Percentiles rank a stretch among this genome's conserved stretches.
Evolutionary conservation across 129 eudicot species (phyloP).

Genomic region (Cynara cardunculus): DNA sequence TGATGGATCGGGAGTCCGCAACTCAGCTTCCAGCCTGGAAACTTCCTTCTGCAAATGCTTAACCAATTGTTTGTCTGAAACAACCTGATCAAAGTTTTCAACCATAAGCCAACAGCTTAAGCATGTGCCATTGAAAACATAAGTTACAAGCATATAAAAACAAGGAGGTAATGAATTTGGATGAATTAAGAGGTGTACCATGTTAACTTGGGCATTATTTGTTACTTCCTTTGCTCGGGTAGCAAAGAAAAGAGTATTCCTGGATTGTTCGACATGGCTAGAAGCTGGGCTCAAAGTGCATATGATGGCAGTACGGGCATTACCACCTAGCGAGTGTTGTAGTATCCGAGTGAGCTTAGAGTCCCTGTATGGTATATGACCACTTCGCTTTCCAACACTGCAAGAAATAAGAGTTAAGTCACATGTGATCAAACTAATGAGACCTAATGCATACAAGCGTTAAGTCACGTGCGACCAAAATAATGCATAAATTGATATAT

Average conservation of each 20-base stretch:
- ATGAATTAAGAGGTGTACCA: constrained; percentile 43
- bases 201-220: constrained; percentile 94
- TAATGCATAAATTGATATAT: neutral
- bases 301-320: constrained; percentile 97
- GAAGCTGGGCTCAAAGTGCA: constrained; percentile 98
- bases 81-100: constrained; percentile 51
- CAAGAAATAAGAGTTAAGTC: constrained; percentile 8
- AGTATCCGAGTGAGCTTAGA: constrained; percentile 96
- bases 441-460: neutral
- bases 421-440: neutral
- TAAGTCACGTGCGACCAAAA: neutral
- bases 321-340: constrained; percentile 99
- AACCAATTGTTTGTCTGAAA: constrained; percentile 86
- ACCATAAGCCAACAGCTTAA: neutral
- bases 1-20: constrained; percentile 83
- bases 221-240: constrained; percentile 98
- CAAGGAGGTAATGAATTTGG: neutral
- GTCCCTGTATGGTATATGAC: constrained; percentile 93
- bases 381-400: constrained; percentile 92
- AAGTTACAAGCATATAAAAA: neutral
- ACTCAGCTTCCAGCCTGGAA: constrained; percentile 84
- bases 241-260: constrained; percentile 90
- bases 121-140: neutral
- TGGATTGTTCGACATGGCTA: constrained; percentile 86
- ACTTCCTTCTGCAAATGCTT: constrained; percentile 98